Percentiles rank a stretch among this genome's conserved stretches.
phyloP scores from a whole-genome alignment of 257 asterid genomes.

The Salvia rosmarinus region DNA sequence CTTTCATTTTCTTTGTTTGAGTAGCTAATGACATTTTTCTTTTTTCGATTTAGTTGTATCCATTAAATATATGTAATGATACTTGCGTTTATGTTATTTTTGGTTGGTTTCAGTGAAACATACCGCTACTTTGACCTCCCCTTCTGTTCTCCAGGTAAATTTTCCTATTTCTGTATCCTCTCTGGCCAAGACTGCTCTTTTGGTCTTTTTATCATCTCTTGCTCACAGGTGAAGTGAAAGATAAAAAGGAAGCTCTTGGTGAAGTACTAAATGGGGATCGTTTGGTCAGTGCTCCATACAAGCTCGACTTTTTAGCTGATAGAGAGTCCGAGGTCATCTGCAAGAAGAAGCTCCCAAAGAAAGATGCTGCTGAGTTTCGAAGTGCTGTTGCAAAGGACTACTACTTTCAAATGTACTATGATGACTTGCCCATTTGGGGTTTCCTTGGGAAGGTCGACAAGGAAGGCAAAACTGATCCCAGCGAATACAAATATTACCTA shows the following conservation, averaged over 20 bases:
- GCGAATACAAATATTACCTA: constrained; percentile 63
- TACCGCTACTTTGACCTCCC: constrained; percentile 80
- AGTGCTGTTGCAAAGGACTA: constrained; percentile 74
- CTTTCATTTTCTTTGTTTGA: background rate
- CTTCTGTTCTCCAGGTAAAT: constrained; percentile 68
- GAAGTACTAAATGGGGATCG: constrained; percentile 78
- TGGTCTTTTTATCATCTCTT: constrained; percentile 20
- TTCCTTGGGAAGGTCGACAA: constrained; percentile 71
- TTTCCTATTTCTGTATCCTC: background rate
- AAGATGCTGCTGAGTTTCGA: constrained; percentile 60
- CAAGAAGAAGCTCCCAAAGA: constrained; percentile 51
- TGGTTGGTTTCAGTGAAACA: constrained; percentile 57
- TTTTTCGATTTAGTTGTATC: background rate
- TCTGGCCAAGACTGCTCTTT: background rate
- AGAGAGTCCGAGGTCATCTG: constrained; percentile 62
- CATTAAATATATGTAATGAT: background rate
- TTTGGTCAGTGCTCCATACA: constrained; percentile 70
- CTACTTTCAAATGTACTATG: constrained; percentile 78
- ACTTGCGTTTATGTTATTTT: constrained; percentile 19
- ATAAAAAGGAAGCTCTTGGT: constrained; percentile 75
- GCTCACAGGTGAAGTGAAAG: constrained; percentile 62
- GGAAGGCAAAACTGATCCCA: constrained; percentile 68
- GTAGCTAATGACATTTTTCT: background rate
- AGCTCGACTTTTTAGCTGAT: constrained; percentile 66
- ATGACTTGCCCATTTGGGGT: constrained; percentile 86